Percentiles rank a stretch among this genome's conserved stretches.
These are phyloP conservation scores for Glaciozyma martinii DNA, from an alignment of 768 basidiomycete species.

Conservation along the genomic window DNA sequence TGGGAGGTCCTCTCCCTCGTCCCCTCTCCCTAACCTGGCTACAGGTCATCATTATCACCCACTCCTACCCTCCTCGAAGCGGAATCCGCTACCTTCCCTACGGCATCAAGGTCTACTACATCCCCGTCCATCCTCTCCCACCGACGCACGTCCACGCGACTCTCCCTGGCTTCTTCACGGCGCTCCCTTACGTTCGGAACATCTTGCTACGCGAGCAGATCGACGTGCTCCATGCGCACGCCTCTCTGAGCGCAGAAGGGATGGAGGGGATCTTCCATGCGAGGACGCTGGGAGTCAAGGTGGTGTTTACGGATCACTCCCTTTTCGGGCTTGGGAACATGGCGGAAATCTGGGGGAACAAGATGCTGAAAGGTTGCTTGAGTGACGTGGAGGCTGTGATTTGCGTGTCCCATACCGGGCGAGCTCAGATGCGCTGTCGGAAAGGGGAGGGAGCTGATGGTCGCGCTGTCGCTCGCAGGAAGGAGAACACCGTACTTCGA, in stretches of 20 bases:
- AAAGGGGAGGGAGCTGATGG: neutral
- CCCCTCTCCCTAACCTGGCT: neutral
- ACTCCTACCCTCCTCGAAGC: conserved; percentile 75
- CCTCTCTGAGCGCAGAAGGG: conserved; percentile 75
- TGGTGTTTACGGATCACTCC: conserved; percentile 94
- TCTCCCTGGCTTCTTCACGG: conserved; percentile 85
- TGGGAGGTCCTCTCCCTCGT: neutral
- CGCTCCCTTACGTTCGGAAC: conserved; percentile 80
- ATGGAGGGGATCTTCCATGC: conserved; percentile 89
- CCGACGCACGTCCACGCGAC: conserved; percentile 88
- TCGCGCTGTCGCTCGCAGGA: conserved; percentile 45
- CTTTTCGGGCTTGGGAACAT: conserved; percentile 95
- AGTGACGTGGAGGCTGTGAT: conserved; percentile 89
- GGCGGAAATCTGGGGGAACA: conserved; percentile 94
- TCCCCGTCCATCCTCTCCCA: conserved; percentile 56
- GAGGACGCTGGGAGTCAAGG: conserved; percentile 73
- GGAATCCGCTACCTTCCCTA: conserved; percentile 85
- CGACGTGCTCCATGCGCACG: conserved; percentile 82
- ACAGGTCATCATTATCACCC: conserved; percentile 89
- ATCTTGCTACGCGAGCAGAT: conserved; percentile 81
- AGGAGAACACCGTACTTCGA: conserved; percentile 92
- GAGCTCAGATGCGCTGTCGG: conserved; percentile 29
- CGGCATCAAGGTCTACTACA: conserved; percentile 83
- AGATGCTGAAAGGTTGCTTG: conserved; percentile 74
- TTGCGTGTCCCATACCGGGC: conserved; percentile 96